Base-by-base conservation (phyloP, 179 eudicot genomes). In the Amaranthus tricolor region DNA sequence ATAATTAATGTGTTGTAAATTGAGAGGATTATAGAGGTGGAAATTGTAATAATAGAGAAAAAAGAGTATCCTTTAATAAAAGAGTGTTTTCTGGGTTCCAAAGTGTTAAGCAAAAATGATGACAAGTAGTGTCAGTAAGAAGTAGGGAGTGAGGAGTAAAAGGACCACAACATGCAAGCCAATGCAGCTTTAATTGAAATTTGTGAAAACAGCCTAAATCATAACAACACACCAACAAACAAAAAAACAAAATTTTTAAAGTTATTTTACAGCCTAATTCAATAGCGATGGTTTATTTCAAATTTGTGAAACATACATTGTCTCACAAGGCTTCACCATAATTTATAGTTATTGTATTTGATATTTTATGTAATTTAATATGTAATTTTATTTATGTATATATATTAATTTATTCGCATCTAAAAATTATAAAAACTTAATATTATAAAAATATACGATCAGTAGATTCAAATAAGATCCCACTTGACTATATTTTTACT, bases 151-250 rank as follows among this genome's bases (percentile, higher is more conserved):
- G 40, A 31, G 40, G 40, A 31, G 40, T 31, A 31, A 31, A 31
- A 31, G 77, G 72, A 75, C 65, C 72, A 75, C 68, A 74, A 50
- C 77, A n/a, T 64, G 71, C 70, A 54, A 55, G 56, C 7, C 9
- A 60, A 48, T 19, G 43, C 68, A 55, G 68, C 59, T 66, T 53
- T 66, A 66, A 47, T 66, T 66, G 70, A 66, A 49, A 66, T 66
- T 66, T 66, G 52, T 48, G 52, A n/a, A 31, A 47, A 17, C 55
- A 48, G 31, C 5, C 45, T 21, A 61, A 61, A 44, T 44, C 13
- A 6, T 12, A 47, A 66, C 10, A 71, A n/a, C 21, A 70, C 40
- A 31, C 40, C 40, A 44, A 54, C 7, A 12, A 45, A 5, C 17
- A 47, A 6, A 54, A 58, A 12, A 59, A 61, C 47, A 47, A 48